Evolutionary conservation across 768 basidiomycete genomes (phyloP), one percentile per base, ranked within the genome.

Genomic region (Lactifluus volemus): DNA sequence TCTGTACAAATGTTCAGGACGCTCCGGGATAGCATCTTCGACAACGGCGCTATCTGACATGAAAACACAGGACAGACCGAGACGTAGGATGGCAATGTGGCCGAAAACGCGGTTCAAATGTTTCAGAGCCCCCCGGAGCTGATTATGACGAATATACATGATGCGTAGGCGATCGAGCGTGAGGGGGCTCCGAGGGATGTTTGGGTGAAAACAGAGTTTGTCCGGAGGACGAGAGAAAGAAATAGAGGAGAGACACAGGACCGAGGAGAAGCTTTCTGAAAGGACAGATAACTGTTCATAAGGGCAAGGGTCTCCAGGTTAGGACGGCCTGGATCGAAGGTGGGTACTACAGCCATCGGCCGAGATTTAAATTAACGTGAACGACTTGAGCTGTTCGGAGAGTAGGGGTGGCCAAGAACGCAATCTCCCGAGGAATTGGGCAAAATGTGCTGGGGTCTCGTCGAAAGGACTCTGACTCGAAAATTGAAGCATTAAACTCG

Each of bases 21-120:
- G 57, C 44, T 61, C 60, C 36, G 60, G 50, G 36, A 61, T 61
- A 48, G 57, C 60, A 25, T 61, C 60, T 25, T 61, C 60, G 25
- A 61, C 49, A 10, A 61, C 60, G 36, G 55, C 55, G 50, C 60
- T 61, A 38, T 61, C 60, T 32, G 60, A 61, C 60, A 61, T 61
- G 36, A 61, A 57, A 19, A 57, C 12, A 45, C 55, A 61, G 7
- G 36, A 55, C 44, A 52, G 36, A 52, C 57, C 60, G 15, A 61
- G 60, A 19, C 60, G 60, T 25, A 55, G 60, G 36, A 61, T 57
- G 50, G 36, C 41, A 8, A 61, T 30, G 4, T 61, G 60, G 29
- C 21, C 10, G 29, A 61, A 51, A 12, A 61, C 42, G 34, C 57
- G 55, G 49, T 61, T 61, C 36, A 57, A 21, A 52, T 61, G 60